Evolutionary conservation across 1,284 basidiomycete species (phyloP), one percentile per base, ranked within the genome.

Genomic region (Ganoderma boninense): DNA sequence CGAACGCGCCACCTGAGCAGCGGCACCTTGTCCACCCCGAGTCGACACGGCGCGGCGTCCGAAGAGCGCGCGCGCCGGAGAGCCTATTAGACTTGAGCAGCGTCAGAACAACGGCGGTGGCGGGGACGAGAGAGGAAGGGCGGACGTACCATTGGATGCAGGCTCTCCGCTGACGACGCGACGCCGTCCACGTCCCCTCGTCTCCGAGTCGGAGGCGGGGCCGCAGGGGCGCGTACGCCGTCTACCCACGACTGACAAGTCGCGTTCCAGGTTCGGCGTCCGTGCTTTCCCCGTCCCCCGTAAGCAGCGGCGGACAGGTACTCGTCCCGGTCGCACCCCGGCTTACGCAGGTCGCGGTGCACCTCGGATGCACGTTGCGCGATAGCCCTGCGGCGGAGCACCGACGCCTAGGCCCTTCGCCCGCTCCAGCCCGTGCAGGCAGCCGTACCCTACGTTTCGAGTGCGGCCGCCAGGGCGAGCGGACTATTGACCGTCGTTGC

Each of bases 291-390:
- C 57, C 35, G 18, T 3, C 57, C 32, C 20, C 57, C 10, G 18
- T 18, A 16, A 4, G 10, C n/a, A n/a, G n/a, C n/a, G 57, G 35
- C 35, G 57, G 35, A 59, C 32, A 32, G 35, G 35, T 59, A 59
- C 57, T 59, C 57, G 57, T 59, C 57, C 57, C 57, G 57, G 35
- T 35, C 35, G 57, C 57, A 59, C 35, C 57, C 57, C 57, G 57
- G n/a, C n/a, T n/a, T n/a, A n/a, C n/a, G n/a, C n/a, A n/a, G n/a
- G n/a, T n/a, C n/a, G n/a, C n/a, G n/a, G n/a, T n/a, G n/a, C n/a
- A n/a, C n/a, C n/a, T n/a, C n/a, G n/a, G n/a, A n/a, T n/a, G n/a
- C n/a, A n/a, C n/a, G n/a, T n/a, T n/a, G n/a, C n/a, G n/a, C n/a
- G n/a, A n/a, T n/a, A n/a, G n/a, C n/a, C n/a, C n/a, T n/a, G n/a